A percentile compares a stretch with the other conserved stretches of the same genome.
Conservation (phyloP, 1,284 basidiomycete species). For the Sanghuangporus baumii region DNA sequence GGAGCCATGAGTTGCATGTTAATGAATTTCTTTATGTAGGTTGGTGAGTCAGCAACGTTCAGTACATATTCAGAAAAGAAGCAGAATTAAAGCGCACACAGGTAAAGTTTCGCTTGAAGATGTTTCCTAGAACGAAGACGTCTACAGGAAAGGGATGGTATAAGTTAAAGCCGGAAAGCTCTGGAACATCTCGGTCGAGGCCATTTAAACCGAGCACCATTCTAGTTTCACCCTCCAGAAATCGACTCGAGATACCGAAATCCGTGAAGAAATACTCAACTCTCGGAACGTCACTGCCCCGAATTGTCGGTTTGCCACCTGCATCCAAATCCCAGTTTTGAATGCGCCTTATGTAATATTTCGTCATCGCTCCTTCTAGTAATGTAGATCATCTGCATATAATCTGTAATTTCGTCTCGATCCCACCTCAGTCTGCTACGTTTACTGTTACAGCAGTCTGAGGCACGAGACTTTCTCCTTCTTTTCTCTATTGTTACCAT, state of each 20-base stretch:
- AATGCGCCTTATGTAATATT: too few species aligned
- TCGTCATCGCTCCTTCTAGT: too few species aligned
- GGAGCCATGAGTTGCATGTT: slow-evolving; percentile 4
- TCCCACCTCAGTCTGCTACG: too few species aligned
- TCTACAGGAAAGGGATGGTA: slow-evolving; percentile 11
- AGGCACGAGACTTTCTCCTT: too few species aligned
- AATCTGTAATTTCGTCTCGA: too few species aligned
- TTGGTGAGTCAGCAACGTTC: too few species aligned
- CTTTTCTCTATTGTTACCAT: too few species aligned
- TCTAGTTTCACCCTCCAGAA: not conserved
- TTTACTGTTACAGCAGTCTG: too few species aligned
- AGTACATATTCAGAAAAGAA: not conserved
- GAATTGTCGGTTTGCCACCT: not conserved
- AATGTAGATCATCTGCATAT: too few species aligned
- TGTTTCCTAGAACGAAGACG: slow-evolving; percentile 4
- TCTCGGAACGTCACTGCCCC: slow-evolving; percentile 8
- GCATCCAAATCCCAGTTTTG: not conserved
- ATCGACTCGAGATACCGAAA: slow-evolving; percentile 24
- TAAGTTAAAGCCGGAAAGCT: not conserved
- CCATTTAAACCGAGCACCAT: not conserved
- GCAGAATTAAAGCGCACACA: not conserved
- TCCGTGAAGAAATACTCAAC: slow-evolving; percentile 28
- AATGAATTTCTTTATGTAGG: not conserved
- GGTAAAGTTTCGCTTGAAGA: not conserved
- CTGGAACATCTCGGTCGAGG: not conserved